phyloP scores from a whole-genome alignment of 495 filamentous ascomycete species.

The Paragyromitra xinjiangensis region DNA sequence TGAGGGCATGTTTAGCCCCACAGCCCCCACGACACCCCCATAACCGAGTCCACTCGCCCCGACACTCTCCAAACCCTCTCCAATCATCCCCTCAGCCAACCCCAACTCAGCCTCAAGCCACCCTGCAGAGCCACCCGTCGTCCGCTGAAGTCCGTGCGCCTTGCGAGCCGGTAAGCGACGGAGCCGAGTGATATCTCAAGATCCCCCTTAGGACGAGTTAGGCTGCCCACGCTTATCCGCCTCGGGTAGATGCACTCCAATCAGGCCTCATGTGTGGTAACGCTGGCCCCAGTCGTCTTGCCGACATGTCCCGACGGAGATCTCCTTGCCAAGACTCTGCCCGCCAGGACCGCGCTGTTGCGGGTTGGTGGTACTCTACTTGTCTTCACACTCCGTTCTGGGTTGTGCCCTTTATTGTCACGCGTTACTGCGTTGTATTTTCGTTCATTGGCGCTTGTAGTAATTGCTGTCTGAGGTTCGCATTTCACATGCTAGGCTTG shows the following conservation, averaged over 20 bases:
- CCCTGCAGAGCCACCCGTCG: not conserved
- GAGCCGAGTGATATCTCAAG: constrained; percentile 30
- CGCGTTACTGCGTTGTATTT: no score
- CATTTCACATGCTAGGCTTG: no score
- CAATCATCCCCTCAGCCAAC: no score
- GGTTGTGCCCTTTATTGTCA: not conserved
- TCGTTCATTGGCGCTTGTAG: no score
- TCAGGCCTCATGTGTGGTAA: not conserved
- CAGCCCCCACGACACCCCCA: constrained; percentile 18
- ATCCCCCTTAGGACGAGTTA: not conserved
- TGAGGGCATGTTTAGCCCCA: constrained; percentile 5
- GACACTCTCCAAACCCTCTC: not conserved
- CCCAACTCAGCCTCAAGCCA: constrained; percentile 13
- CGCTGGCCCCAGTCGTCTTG: not conserved
- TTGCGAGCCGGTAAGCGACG: not conserved
- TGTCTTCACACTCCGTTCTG: not conserved
- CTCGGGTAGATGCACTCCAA: not conserved
- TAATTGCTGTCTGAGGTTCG: no score
- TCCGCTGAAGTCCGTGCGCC: not conserved
- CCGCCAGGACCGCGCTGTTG: not conserved
- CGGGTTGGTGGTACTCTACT: no score
- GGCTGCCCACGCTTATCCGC: not conserved
- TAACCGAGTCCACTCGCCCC: not conserved
- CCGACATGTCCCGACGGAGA: not conserved
- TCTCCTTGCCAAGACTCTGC: not conserved